Conservation (phyloP, 257 asterid species). For the Capsicum pubescens region DNA sequence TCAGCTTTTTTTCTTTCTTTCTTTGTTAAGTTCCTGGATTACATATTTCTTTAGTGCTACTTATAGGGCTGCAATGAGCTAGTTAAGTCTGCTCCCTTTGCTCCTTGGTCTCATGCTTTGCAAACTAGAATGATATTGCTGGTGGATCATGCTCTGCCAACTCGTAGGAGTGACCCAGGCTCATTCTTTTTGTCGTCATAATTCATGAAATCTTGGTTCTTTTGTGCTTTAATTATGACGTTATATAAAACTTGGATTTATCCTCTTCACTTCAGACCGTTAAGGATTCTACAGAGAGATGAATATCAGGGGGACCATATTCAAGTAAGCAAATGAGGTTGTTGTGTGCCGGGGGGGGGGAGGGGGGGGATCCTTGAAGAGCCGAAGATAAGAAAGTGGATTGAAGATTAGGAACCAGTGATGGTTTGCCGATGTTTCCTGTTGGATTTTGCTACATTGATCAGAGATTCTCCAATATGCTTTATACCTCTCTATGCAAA, state of each 20-base stretch:
- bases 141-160: constrained; percentile 22
- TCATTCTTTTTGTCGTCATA: not conserved
- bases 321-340: constrained; percentile 11
- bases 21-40: not conserved
- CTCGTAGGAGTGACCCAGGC: not conserved
- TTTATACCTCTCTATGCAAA: not conserved
- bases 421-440: not conserved
- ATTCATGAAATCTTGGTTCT: not conserved
- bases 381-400: constrained; percentile 25
- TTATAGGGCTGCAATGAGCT: constrained; percentile 17
- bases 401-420: constrained; percentile 7
- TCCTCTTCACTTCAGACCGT: not conserved
- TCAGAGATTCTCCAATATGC: constrained; percentile 22
- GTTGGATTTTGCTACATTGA: constrained; percentile 20
- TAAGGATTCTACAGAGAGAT: constrained; percentile 12
- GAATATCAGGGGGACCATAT: not conserved
- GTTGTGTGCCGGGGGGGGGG: not conserved
- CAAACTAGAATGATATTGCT: constrained; percentile 3
- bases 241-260: not conserved
- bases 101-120: not conserved
- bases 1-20: constrained; percentile 10
- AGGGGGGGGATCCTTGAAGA: not conserved
- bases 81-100: not conserved
- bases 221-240: not conserved
- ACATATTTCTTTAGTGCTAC: not conserved